Percentiles rank a stretch among this genome's conserved stretches.
Evolutionary conservation across 2,329 filamentous ascomycete species (phyloP).

Genomic region (Aspergillus japonicus): DNA sequence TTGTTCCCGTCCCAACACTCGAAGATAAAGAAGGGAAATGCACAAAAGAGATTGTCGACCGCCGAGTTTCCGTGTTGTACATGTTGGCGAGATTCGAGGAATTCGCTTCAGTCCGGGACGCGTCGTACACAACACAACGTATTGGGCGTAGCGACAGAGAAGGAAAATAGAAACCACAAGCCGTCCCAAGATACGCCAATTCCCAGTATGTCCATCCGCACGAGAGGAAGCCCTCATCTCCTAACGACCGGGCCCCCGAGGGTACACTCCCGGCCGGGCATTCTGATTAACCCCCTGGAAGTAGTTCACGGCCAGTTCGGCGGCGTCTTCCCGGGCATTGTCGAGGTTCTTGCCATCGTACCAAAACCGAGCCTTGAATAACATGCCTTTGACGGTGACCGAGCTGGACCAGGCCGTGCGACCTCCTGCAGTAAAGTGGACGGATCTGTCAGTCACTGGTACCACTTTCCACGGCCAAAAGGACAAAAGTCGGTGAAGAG

Average conservation of each 20-base stretch:
- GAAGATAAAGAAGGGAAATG: too few species aligned
- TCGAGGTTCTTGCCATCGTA: conserved; percentile 86
- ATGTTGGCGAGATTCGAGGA: neutral
- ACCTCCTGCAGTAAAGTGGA: conserved; percentile 59
- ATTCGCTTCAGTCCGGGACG: neutral
- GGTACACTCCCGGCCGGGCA: neutral
- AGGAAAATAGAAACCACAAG: neutral
- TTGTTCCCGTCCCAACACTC: too few species aligned
- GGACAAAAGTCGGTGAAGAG: conserved; percentile 37
- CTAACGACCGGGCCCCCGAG: neutral
- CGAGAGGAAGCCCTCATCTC: too few species aligned
- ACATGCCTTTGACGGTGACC: conserved; percentile 67
- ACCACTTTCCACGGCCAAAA: conserved; percentile 24
- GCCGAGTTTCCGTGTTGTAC: neutral
- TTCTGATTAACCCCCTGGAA: neutral
- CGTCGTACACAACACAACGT: neutral
- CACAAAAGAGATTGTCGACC: neutral
- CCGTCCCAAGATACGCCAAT: neutral
- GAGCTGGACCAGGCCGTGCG: conserved; percentile 87
- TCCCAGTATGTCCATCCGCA: too few species aligned
- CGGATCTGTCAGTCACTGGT: conserved; percentile 21
- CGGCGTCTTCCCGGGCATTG: conserved; percentile 89
- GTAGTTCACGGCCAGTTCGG: conserved; percentile 64
- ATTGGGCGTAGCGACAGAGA: neutral
- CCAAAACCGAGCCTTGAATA: conserved; percentile 76